Evolutionary conservation across 768 basidiomycete species (phyloP).

Genomic region (Hebeloma cylindrosporum): DNA sequence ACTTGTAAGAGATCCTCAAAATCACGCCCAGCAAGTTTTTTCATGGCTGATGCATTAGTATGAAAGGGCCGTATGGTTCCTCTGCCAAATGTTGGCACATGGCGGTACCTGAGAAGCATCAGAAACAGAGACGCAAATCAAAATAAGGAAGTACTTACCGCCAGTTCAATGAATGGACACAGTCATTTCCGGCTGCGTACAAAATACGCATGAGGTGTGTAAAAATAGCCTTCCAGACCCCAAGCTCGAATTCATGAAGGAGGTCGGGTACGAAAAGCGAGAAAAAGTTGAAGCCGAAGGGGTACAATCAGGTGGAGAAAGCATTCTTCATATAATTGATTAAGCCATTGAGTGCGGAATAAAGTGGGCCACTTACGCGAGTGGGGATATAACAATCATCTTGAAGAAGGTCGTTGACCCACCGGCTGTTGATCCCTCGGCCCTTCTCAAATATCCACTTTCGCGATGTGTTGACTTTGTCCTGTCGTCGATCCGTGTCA

Average conservation of each 20-base stretch:
- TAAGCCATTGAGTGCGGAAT: too few relatives aligned
- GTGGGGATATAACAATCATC: constrained; percentile 24
- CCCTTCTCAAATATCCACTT: constrained; percentile 24
- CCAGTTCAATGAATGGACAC: constrained; percentile 17
- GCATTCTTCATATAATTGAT: constrained; percentile 31
- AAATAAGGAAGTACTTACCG: constrained; percentile 2
- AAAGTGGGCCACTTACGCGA: constrained; percentile 24
- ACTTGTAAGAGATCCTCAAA: too few relatives aligned
- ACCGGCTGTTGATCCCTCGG: constrained; percentile 16
- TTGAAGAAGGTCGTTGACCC: constrained; percentile 20
- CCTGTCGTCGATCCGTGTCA: constrained; percentile 3
- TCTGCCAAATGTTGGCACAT: constrained; percentile 26
- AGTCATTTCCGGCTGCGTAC: constrained; percentile 15
- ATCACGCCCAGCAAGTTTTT: constrained; percentile 36
- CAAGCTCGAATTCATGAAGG: constrained; percentile 42
- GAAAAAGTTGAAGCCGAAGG: constrained; percentile 27
- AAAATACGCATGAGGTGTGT: constrained; percentile 36
- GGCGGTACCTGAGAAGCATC: constrained; percentile 12
- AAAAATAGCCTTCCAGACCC: constrained; percentile 38
- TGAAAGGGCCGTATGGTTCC: constrained; percentile 36
- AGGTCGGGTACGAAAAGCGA: constrained; percentile 34
- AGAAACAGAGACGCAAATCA: background rate
- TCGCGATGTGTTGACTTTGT: constrained; percentile 18
- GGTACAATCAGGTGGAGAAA: constrained; percentile 23
- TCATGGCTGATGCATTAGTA: constrained; percentile 34